phyloP scores from a whole-genome alignment of 1,139 yeast species.

The Magnusiomyces sp. region DNA sequence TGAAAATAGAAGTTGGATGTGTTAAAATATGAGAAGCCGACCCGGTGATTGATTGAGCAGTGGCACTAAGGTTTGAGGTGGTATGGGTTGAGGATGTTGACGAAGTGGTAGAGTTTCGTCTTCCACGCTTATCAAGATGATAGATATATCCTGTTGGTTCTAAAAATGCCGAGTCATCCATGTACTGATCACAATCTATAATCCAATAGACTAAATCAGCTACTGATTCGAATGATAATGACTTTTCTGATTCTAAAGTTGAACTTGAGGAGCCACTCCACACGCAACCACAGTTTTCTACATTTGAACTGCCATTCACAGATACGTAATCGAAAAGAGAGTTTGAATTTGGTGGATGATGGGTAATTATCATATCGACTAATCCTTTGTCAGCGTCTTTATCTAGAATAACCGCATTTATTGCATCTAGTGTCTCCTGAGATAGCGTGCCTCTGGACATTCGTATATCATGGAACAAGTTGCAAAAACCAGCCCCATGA shows the following conservation, averaged over 20 bases:
- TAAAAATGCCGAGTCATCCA: slow-evolving; percentile 20
- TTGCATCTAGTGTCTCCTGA: slow-evolving; percentile 22
- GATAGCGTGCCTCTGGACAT: slow-evolving; percentile 20
- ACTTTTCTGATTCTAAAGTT: neutral
- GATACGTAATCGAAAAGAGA: slow-evolving; percentile 8
- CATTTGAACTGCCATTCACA: slow-evolving; percentile 12
- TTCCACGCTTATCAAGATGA: slow-evolving; percentile 16
- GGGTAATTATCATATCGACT: slow-evolving; percentile 18
- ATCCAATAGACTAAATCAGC: slow-evolving; percentile 25
- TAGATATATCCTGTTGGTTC: slow-evolving; percentile 26
- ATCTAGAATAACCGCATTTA: slow-evolving; percentile 18
- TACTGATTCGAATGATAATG: slow-evolving; percentile 15
- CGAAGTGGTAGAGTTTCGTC: neutral
- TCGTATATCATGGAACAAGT: slow-evolving; percentile 17
- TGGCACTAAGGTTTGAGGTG: neutral
- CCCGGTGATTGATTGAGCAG: too few relatives aligned
- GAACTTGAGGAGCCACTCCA: slow-evolving; percentile 18
- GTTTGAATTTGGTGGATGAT: slow-evolving; percentile 1
- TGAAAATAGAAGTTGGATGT: slow-evolving; percentile 3
- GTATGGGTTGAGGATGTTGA: neutral
- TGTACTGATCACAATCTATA: slow-evolving; percentile 21
- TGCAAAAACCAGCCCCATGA: slow-evolving; percentile 20
- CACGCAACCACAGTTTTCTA: slow-evolving; percentile 23
- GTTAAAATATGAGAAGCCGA: neutral
- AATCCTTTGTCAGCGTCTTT: slow-evolving; percentile 16